These are phyloP conservation scores for Mucor plumbeus DNA, from an alignment of 371 early-diverging fungal species.

Conservation along the genomic window DNA sequence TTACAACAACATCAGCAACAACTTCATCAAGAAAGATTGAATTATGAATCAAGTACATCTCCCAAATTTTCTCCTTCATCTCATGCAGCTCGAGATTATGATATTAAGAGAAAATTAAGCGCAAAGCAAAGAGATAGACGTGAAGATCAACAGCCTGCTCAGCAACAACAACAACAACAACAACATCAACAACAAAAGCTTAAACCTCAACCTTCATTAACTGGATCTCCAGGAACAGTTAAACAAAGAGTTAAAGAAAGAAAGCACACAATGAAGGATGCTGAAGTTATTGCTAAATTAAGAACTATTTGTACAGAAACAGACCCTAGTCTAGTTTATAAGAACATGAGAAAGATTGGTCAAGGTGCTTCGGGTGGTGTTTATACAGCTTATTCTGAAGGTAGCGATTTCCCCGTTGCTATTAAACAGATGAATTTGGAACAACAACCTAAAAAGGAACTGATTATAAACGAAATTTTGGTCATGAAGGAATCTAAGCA, in stretches of 20 bases:
- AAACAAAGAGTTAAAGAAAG: conserved; percentile 52
- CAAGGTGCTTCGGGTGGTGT: conserved; percentile 98
- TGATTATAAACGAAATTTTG: conserved; percentile 96
- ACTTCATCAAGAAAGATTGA: conserved; percentile 19
- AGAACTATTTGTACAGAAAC: conserved; percentile 89
- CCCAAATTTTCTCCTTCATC: conserved; percentile 22
- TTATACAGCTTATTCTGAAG: conserved; percentile 79
- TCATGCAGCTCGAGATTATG: conserved; percentile 53
- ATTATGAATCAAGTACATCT: conserved; percentile 2
- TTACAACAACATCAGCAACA: conserved; percentile 18
- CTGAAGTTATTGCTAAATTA: conserved; percentile 85
- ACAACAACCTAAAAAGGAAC: conserved; percentile 94
- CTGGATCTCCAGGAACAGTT: conserved; percentile 50
- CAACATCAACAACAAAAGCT: conserved; percentile 38
- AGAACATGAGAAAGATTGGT: conserved; percentile 91
- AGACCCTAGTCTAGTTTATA: conserved; percentile 82
- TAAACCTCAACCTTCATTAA: conserved; percentile 23
- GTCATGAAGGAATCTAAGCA: conserved; percentile 91
- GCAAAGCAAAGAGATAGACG: conserved; percentile 57
- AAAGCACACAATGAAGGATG: conserved; percentile 56
- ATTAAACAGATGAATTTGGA: conserved; percentile 97
- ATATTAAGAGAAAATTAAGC: conserved; percentile 52
- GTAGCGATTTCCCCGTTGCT: conserved; percentile 74
- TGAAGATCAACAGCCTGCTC: conserved; percentile 47
- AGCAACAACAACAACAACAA: conserved; percentile 32